Conservation (phyloP, 208 protist species). For the Crithidia brevicula region DNA sequence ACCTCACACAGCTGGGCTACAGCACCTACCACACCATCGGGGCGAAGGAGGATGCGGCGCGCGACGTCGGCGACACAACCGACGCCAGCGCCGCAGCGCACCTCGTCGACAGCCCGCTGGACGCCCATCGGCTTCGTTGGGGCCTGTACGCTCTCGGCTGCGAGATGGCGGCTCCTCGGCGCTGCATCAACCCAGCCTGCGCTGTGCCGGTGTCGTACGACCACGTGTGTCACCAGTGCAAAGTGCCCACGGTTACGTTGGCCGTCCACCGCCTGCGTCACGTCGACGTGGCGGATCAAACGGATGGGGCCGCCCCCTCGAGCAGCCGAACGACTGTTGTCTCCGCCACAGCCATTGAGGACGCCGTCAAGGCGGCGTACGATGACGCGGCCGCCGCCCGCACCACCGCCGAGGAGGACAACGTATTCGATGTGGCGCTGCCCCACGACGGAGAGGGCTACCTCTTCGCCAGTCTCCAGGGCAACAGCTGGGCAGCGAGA, state of each 20-base stretch:
- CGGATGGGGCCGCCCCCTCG: neutral
- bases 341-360: conserved; percentile 10
- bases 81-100: neutral
- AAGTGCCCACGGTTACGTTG: conserved; percentile 35
- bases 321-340: neutral
- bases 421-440: conserved; percentile 31
- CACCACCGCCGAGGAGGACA: conserved; percentile 29
- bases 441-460: conserved; percentile 23
- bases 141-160: conserved; percentile 38
- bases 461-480: conserved; percentile 25
- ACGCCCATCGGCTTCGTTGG: conserved; percentile 28
- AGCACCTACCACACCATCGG: conserved; percentile 14
- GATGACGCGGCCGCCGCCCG: conserved; percentile 17
- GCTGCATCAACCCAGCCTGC: conserved; percentile 50
- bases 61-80: neutral
- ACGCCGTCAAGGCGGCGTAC: conserved; percentile 23
- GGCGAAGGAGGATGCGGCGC: neutral
- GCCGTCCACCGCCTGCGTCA: conserved; percentile 25
- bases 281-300: neutral
- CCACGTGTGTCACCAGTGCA: conserved; percentile 33
- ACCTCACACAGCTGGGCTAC: conserved; percentile 24
- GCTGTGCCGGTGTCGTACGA: conserved; percentile 24
- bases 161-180: conserved; percentile 37
- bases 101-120: conserved; percentile 9
- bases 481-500: conserved; percentile 22